phyloP scores from a whole-genome alignment of 176 grass and related monocot genomes.

The Ampelocalamus luodianensis region DNA sequence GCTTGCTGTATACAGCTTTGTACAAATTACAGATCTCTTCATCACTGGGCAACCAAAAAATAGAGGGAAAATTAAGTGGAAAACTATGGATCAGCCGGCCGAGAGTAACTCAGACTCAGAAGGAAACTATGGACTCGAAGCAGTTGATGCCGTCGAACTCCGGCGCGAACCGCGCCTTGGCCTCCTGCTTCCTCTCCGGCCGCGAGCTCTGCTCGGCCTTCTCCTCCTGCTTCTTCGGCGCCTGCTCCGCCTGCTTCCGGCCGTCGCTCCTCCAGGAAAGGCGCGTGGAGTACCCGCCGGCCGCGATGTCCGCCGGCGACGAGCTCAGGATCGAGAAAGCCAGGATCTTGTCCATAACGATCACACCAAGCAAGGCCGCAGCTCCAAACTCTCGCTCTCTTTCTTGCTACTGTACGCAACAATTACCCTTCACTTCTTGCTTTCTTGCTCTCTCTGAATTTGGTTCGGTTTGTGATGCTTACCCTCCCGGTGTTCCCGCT shows the following conservation, averaged over 20 bases:
- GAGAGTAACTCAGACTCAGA: neutral
- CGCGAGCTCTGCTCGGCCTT: neutral
- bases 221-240: neutral
- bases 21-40: conserved; percentile 2
- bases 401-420: neutral
- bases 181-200: neutral
- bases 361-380: neutral
- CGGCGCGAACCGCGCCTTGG: conserved; percentile 53
- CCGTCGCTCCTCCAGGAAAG: conserved; percentile 9
- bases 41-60: neutral
- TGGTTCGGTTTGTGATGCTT: neutral
- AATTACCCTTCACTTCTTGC: neutral
- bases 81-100: neutral
- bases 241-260: conserved; percentile 18
- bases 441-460: neutral
- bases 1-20: neutral
- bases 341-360: conserved; percentile 66
- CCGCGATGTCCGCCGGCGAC: conserved; percentile 51
- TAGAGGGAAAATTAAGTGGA: neutral
- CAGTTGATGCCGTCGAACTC: conserved; percentile 77
- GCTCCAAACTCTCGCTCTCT: neutral
- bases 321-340: conserved; percentile 77
- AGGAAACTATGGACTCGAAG: conserved; percentile 65
- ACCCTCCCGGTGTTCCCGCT: no score
- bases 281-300: neutral